Conservation (phyloP, 208 protist species). For the Sergeia podlipaevii region DNA sequence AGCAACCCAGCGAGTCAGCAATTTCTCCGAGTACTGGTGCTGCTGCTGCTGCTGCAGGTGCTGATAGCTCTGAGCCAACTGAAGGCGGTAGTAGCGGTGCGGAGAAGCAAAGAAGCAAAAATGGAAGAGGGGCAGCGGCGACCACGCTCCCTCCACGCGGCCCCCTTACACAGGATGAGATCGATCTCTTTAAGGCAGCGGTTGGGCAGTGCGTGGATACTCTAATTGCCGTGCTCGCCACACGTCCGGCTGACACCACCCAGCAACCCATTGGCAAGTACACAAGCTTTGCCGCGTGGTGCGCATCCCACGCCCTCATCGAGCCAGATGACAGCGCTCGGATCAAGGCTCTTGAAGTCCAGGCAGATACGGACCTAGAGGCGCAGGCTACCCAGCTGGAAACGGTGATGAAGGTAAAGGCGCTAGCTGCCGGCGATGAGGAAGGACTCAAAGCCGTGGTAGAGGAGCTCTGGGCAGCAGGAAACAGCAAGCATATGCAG, state of each 20-base stretch:
- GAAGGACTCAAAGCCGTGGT: constrained; percentile 23
- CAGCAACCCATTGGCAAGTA: constrained; percentile 65
- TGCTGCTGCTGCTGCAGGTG: background rate
- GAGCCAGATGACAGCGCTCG: constrained; percentile 13
- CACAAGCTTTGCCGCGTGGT: constrained; percentile 53
- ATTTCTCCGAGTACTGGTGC: no score
- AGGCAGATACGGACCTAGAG: constrained; percentile 31
- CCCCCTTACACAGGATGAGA: constrained; percentile 31
- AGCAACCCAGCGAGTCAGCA: no score
- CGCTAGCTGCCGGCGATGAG: constrained; percentile 38
- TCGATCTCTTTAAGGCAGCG: constrained; percentile 19
- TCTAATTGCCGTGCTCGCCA: constrained; percentile 22
- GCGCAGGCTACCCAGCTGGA: constrained; percentile 64
- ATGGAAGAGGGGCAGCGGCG: background rate
- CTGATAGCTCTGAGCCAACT: background rate
- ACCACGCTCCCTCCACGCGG: background rate
- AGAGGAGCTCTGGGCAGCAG: constrained; percentile 54
- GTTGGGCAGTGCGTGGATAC: constrained; percentile 18
- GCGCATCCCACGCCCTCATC: constrained; percentile 30
- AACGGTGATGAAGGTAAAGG: constrained; percentile 72
- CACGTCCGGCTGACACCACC: constrained; percentile 11
- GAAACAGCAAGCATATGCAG: constrained; percentile 25
- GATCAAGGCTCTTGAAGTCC: constrained; percentile 25
- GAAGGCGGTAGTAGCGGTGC: background rate
- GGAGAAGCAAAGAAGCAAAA: background rate